A percentile compares a stretch with the other conserved stretches of the same genome.
phyloP scores from a whole-genome alignment of 441 rosid species.

The Breynia disticha region DNA sequence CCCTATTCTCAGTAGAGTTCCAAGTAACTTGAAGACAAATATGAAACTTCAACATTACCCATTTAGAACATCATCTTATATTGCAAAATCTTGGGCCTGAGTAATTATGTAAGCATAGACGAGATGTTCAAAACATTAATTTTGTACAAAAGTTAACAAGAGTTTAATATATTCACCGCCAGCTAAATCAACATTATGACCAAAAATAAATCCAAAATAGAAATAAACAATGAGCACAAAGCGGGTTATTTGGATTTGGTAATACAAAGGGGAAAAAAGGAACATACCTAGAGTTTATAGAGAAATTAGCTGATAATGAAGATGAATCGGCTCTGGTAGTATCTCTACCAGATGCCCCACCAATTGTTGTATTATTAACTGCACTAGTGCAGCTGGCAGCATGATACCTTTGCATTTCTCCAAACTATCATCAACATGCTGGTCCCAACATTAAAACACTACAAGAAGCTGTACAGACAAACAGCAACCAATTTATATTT shows the following conservation, averaged over 20 bases:
- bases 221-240: too few relatives aligned
- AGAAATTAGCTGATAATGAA: constrained; percentile 44
- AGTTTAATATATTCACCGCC: neutral
- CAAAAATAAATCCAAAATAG: neutral
- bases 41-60: too few relatives aligned
- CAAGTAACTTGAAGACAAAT: too few relatives aligned
- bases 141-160: neutral
- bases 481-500: constrained; percentile 24
- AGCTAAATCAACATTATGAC: neutral
- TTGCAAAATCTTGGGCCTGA: too few relatives aligned
- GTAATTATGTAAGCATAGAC: neutral
- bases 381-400: constrained; percentile 82
- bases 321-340: constrained; percentile 67
- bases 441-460: constrained; percentile 60
- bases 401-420: constrained; percentile 99
- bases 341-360: constrained; percentile 80
- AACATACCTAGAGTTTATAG: constrained; percentile 65
- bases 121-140: neutral
- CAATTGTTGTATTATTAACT: constrained; percentile 71
- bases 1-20: too few relatives aligned
- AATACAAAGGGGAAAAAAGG: neutral
- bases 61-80: too few relatives aligned
- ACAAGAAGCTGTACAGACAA: constrained; percentile 28
- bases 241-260: too few relatives aligned
- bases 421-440: constrained; percentile 81